Conservation (phyloP, 129 eudicot species). For the Dittrichia graveolens region DNA sequence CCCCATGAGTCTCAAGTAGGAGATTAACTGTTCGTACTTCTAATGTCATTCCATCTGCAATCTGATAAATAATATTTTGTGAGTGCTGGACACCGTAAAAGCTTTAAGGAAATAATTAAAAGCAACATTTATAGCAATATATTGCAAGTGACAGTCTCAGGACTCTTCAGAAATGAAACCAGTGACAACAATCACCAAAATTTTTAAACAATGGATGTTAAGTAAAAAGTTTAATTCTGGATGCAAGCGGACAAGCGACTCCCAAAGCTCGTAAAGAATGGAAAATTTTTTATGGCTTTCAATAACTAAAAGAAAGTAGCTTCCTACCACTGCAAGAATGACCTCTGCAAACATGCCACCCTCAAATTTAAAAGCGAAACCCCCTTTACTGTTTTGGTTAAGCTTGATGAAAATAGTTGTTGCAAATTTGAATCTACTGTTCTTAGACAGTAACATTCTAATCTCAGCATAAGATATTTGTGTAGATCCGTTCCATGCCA, state of each 20-base stretch:
- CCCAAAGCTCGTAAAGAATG: constrained; percentile 5
- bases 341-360: constrained; percentile 24
- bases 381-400: constrained; percentile 2
- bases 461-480: constrained; percentile 12
- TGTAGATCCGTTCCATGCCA: not conserved
- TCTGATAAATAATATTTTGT: constrained; percentile 49
- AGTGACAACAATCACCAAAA: constrained; percentile 5
- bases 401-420: constrained; percentile 23
- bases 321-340: constrained; percentile 24
- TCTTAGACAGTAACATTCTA: not conserved
- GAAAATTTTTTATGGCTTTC: not conserved
- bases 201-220: constrained; percentile 14
- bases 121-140: not conserved
- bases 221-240: constrained; percentile 2
- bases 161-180: constrained; percentile 18
- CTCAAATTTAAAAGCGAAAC: constrained; percentile 18
- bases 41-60: constrained; percentile 99
- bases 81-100: constrained; percentile 13
- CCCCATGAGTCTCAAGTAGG: constrained; percentile 95
- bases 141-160: constrained; percentile 13
- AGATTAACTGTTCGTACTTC: constrained; percentile 89
- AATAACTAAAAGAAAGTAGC: constrained; percentile 28
- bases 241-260: constrained; percentile 4
- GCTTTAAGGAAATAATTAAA: constrained; percentile 6
- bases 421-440: constrained; percentile 17